phyloP scores from a whole-genome alignment of 805 yeast species.

The Candida berthetii region DNA sequence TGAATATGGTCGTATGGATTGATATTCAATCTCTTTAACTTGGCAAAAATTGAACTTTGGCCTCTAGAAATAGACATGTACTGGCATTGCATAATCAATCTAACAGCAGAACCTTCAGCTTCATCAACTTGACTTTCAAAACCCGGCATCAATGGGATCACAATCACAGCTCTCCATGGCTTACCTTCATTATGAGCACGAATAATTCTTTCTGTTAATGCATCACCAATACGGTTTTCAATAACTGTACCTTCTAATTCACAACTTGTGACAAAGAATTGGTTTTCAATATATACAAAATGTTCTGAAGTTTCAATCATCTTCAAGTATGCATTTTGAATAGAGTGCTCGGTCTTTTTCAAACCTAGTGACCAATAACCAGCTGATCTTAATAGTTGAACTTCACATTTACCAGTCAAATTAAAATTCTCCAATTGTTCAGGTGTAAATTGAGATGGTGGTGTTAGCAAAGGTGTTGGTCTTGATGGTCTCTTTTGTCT shows the following conservation, averaged over 20 bases:
- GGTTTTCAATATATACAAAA: conserved; percentile 91
- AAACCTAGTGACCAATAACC: conserved; percentile 93
- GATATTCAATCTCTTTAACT: conserved; percentile 72
- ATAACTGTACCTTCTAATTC: conserved; percentile 78
- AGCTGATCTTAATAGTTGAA: conserved; percentile 84
- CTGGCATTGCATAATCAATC: conserved; percentile 96
- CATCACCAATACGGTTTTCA: conserved; percentile 90
- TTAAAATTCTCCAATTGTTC: conserved; percentile 55
- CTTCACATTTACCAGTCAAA: conserved; percentile 82
- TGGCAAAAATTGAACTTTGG: conserved; percentile 77
- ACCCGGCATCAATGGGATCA: conserved; percentile 97
- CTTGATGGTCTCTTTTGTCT: conserved; percentile 94
- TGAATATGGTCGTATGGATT: conserved; percentile 88
- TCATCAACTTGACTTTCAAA: conserved; percentile 90
- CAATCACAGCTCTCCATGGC: conserved; percentile 83
- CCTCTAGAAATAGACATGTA: conserved; percentile 92
- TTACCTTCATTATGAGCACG: conserved; percentile 75
- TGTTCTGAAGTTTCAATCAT: conserved; percentile 89
- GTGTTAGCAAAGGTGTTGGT: conserved; percentile 84
- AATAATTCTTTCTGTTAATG: conserved; percentile 92
- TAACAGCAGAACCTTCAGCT: conserved; percentile 90
- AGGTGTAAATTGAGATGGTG: conserved; percentile 81
- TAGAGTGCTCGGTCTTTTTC: conserved; percentile 78
- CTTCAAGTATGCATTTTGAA: conserved; percentile 88
- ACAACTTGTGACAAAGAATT: conserved; percentile 89